Percentiles rank a stretch among this genome's conserved stretches.
Evolutionary conservation across 345 rosid species (phyloP).

Genomic region (Syzygium aromaticum): DNA sequence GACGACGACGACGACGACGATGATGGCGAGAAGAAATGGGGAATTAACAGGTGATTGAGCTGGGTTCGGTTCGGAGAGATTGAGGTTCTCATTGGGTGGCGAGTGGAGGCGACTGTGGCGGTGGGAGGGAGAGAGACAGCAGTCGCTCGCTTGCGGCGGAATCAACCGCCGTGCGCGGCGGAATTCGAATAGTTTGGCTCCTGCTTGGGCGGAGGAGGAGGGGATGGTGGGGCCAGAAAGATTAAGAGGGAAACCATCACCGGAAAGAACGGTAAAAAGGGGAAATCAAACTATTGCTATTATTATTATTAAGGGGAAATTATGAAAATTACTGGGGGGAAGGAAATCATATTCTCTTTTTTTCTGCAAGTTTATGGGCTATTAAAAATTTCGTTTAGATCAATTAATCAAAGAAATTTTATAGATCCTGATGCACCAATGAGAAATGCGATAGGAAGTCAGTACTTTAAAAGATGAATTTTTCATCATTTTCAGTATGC

Average conservation of each 20-base stretch:
- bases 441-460: fast-evolving
- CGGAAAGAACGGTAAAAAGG: too few relatives aligned
- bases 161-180: background rate
- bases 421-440: fast-evolving
- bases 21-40: background rate
- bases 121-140: fast-evolving
- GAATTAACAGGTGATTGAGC: background rate
- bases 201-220: background rate
- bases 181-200: background rate
- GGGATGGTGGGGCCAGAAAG: background rate
- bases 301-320: too few relatives aligned
- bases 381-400: too few relatives aligned
- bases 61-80: background rate
- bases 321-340: too few relatives aligned
- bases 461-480: fast-evolving
- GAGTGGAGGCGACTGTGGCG: background rate
- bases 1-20: background rate
- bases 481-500: background rate
- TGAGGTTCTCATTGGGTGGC: background rate
- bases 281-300: too few relatives aligned
- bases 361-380: too few relatives aligned
- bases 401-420: background rate
- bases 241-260: background rate
- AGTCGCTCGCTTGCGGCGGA: background rate
- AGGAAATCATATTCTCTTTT: too few relatives aligned